Evolutionary conservation across 176 grass and related monocot genomes (phyloP).

Genomic region (Urochloa ruziziensis): DNA sequence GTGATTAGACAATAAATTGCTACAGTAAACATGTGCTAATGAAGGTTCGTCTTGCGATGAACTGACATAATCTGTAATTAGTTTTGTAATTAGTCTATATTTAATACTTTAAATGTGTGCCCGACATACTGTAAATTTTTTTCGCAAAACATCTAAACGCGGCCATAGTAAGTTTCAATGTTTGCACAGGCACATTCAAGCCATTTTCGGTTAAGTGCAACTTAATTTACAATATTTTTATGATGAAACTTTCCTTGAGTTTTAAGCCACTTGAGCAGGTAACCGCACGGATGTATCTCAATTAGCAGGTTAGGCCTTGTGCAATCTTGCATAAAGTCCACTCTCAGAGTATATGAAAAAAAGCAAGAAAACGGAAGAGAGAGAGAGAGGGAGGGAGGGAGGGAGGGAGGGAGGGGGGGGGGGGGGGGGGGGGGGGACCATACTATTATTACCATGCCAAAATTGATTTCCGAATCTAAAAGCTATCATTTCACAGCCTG

Average conservation of each 20-base stretch:
- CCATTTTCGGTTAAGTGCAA: background rate
- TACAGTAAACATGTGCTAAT: too few relatives aligned
- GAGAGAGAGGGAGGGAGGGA: too few relatives aligned
- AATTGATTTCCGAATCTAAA: background rate
- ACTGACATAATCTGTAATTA: too few relatives aligned
- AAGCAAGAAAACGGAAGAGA: background rate
- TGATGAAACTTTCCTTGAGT: background rate
- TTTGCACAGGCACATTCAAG: background rate
- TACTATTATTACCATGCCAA: background rate
- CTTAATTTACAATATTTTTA: background rate
- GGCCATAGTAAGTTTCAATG: background rate
- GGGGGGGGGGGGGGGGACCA: too few relatives aligned
- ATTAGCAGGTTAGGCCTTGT: background rate
- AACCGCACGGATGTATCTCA: background rate
- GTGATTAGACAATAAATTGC: too few relatives aligned
- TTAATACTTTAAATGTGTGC: too few relatives aligned
- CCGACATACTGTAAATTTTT: too few relatives aligned
- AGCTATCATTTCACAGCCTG: background rate
- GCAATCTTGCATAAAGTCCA: background rate
- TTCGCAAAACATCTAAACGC: too few relatives aligned
- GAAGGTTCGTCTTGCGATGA: too few relatives aligned
- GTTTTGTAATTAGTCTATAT: too few relatives aligned
- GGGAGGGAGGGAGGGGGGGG: too few relatives aligned
- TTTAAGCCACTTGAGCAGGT: background rate
- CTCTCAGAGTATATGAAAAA: background rate